These are phyloP conservation scores for Fraxinus velutina DNA, from an alignment of 305 asterid species.

Conservation along the genomic window DNA sequence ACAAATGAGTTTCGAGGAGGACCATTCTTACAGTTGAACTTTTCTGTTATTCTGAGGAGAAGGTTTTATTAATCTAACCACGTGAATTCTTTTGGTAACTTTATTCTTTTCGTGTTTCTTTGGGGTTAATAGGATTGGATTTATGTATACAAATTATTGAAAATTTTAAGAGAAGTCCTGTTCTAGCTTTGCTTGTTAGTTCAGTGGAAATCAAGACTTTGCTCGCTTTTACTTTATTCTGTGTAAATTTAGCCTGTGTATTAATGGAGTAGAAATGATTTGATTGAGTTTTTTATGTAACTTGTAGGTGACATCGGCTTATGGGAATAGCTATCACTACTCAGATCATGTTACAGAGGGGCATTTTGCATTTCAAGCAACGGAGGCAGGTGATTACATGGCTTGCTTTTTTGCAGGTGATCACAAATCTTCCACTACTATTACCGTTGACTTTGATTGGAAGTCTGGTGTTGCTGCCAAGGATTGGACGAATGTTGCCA, in stretches of 20 bases:
- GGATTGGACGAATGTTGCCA: constrained; percentile 93
- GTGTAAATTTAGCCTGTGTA: background rate
- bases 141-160: background rate
- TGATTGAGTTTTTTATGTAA: constrained; percentile 3
- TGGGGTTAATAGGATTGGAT: background rate
- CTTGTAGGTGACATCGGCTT: constrained; percentile 76
- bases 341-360: constrained; percentile 74
- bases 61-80: background rate
- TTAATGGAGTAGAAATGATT: background rate
- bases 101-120: background rate
- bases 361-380: constrained; percentile 77
- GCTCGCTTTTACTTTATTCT: background rate
- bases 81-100: background rate
- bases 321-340: constrained; percentile 75
- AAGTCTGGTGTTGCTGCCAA: constrained; percentile 90
- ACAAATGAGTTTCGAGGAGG: background rate
- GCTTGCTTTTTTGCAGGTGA: constrained; percentile 80
- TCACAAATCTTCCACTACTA: constrained; percentile 52
- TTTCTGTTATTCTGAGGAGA: background rate
- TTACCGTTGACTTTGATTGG: constrained; percentile 83
- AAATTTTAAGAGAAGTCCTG: background rate
- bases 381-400: constrained; percentile 81
- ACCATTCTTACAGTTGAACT: background rate
- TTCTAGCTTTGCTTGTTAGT: background rate
- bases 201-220: background rate